A percentile compares a stretch with the other conserved stretches of the same genome.
Evolutionary conservation across 371 early-diverging fungal genomes (phyloP).

Genomic region (Mortierella sp.): DNA sequence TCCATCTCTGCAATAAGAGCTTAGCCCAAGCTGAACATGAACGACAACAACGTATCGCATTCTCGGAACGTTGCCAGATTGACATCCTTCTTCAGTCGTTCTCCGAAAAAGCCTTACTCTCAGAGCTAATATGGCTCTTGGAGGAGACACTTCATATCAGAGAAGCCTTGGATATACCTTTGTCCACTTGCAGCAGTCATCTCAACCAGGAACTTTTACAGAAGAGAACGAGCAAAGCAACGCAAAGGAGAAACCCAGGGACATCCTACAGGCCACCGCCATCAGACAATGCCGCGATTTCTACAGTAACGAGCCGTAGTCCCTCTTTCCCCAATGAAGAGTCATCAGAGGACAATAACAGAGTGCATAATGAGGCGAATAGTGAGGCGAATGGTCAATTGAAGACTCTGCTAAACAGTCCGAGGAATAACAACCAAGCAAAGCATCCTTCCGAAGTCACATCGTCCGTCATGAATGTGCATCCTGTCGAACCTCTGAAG

Average conservation of each 20-base stretch:
- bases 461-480: no score
- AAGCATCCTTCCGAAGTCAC: no score
- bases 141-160: conserved; percentile 3
- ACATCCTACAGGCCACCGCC: background rate
- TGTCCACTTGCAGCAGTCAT: background rate
- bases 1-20: conserved; percentile 19
- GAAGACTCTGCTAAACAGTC: background rate
- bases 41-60: background rate
- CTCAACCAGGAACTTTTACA: background rate
- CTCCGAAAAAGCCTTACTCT: conserved; percentile 18
- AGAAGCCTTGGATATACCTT: background rate
- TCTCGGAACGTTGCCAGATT: conserved; percentile 5
- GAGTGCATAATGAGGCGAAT: no score
- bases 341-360: background rate
- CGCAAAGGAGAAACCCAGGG: background rate
- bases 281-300: background rate
- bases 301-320: background rate
- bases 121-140: conserved; percentile 19
- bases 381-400: background rate
- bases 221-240: background rate
- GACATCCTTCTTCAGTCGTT: conserved; percentile 11
- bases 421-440: no score
- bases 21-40: conserved; percentile 14
- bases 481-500: no score
- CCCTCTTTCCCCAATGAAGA: background rate